Base-by-base conservation (phyloP, 2,329 filamentous ascomycete genomes). In the Chaetomium strumarium region DNA sequence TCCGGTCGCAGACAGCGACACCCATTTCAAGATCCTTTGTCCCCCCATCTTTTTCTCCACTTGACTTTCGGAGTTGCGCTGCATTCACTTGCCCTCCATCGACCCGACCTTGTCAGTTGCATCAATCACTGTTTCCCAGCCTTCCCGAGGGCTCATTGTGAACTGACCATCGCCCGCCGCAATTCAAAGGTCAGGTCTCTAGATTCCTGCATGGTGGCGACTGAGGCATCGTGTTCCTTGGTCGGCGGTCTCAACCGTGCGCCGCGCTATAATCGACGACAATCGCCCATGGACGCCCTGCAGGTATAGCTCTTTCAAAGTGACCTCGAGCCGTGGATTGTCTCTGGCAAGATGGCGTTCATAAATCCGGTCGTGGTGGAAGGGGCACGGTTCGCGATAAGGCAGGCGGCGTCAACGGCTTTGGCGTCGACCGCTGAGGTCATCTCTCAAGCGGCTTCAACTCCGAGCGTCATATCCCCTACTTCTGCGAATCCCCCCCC, bases 351-450 rank as follows among this genome's bases (percentile, higher is more conserved):
- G 24, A 62, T 68, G 66, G 55, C 58, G 3, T 19, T 65, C 24
- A 48, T 68, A 39, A 53, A 63, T 44, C 57, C 59, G 8, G 60
- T 51, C 41, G 29, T 66, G 38, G 49, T 62, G 24, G 59, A 64
- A 33, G 63, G 60, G 37, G 60, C 59, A 8, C 60, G 62, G 38
- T 31, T 66, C 20, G 45, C 65, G 11, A 60, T 57, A 19, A 55
- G 66, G 39, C 64, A 68, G 52, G 61, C 58, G 29, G 13, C 55
- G 13, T 40, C 57, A 8, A 37, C 52, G 2, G 38, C 51, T 5
- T n/a, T 45, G 20, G 37, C 55, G 6, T 45, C 33, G 24, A 20
- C 30, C 11, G 11, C n/a, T n/a, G n/a, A n/a, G n/a, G n/a, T n/a
- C n/a, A n/a, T 43, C 17, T 53, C 56, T 14, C 59, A 0, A 12